Conservation (phyloP, 495 filamentous ascomycete genomes). For the Xylaria scruposa region DNA sequence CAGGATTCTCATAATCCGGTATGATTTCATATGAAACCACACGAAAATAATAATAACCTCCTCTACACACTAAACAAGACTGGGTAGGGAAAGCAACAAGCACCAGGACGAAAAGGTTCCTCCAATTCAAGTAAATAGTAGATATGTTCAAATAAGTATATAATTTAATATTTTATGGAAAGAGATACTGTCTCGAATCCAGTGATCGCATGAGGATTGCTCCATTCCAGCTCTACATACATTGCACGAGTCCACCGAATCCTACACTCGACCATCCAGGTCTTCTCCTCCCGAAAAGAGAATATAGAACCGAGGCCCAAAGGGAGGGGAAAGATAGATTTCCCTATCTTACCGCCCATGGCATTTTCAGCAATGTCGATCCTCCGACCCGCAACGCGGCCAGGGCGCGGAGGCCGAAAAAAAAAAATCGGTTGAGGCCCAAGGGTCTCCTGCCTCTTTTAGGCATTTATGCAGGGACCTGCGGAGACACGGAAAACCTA, state of each 20-base stretch:
- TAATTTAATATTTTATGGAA: background rate
- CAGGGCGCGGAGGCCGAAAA: background rate
- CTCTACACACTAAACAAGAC: background rate
- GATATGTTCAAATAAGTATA: background rate
- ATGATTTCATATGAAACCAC: background rate
- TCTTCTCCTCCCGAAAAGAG: background rate
- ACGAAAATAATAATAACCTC: background rate
- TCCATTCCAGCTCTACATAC: conserved; percentile 19
- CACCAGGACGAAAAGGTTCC: background rate
- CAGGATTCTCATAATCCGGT: background rate
- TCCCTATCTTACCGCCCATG: conserved; percentile 8
- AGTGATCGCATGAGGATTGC: conserved; percentile 2
- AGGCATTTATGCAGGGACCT: conserved; percentile 18
- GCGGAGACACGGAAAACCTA: background rate
- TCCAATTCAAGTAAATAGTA: background rate
- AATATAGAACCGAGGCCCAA: background rate
- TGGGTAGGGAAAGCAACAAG: background rate
- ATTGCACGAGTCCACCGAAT: background rate
- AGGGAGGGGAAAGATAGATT: background rate
- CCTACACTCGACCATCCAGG: background rate
- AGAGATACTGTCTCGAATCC: background rate
- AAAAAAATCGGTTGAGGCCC: background rate
- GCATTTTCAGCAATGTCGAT: conserved; percentile 17
- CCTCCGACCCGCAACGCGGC: background rate
- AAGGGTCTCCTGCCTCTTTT: conserved; percentile 9